These are phyloP conservation scores for Salvia rosmarinus DNA, from an alignment of 257 asterid genomes.

Conservation along the genomic window DNA sequence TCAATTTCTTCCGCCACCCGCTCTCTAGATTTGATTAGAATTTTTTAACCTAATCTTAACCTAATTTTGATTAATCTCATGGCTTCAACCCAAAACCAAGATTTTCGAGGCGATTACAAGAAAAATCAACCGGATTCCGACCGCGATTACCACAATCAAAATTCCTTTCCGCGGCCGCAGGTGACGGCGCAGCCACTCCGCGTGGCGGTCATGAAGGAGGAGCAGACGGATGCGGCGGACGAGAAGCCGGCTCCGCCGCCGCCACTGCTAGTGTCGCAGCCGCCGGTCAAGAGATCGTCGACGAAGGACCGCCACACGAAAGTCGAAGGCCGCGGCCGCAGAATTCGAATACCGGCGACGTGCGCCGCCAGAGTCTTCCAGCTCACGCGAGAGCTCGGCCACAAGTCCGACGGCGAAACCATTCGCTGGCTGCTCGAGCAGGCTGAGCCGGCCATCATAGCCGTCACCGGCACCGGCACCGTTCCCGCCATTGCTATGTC, in stretches of 20 bases:
- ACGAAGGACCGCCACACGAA: conserved; percentile 69
- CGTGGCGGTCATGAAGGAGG: conserved; percentile 47
- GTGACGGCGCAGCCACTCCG: conserved; percentile 40
- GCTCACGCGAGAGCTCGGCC: conserved; percentile 77
- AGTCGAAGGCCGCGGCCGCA: conserved; percentile 76
- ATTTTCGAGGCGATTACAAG: background rate
- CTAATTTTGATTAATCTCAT: conserved; percentile 17
- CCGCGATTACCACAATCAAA: background rate
- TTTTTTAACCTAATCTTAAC: background rate
- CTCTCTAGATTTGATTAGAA: background rate
- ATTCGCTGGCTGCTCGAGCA: conserved; percentile 71
- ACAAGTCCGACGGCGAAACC: conserved; percentile 82
- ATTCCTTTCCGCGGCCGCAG: conserved; percentile 23
- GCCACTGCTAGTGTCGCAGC: conserved; percentile 17
- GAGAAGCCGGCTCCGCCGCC: conserved; percentile 32
- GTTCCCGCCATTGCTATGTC: conserved; percentile 73
- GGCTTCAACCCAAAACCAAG: conserved; percentile 39
- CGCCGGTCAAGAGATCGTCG: conserved; percentile 47
- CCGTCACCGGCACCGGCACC: conserved; percentile 77
- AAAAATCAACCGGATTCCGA: conserved; percentile 4
- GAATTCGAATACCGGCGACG: conserved; percentile 76
- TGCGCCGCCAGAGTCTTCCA: conserved; percentile 84
- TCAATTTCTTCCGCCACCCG: background rate
- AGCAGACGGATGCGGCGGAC: conserved; percentile 39
- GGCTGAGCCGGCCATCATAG: conserved; percentile 69